Percentiles rank a stretch among this genome's conserved stretches.
Conservation (phyloP, 805 yeast species). For the Maudiozyma barnettii region DNA sequence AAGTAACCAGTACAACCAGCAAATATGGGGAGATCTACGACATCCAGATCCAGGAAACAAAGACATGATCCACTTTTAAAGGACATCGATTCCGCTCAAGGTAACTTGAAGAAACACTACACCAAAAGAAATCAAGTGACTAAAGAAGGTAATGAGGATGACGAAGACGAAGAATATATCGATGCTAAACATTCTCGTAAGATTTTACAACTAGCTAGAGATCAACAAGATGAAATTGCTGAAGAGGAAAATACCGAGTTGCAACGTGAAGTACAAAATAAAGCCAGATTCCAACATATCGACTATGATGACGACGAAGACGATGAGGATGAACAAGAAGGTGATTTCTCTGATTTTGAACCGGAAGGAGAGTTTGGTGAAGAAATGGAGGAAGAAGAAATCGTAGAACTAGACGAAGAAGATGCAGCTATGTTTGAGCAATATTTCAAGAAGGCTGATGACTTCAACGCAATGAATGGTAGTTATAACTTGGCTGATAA, state of each 20-base stretch:
- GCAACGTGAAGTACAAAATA: slow-evolving; percentile 23
- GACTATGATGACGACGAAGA: slow-evolving; percentile 45
- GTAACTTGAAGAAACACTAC: slow-evolving; percentile 45
- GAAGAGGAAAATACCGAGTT: slow-evolving; percentile 44
- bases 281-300: slow-evolving; percentile 26
- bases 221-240: slow-evolving; percentile 85
- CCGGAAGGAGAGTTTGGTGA: slow-evolving; percentile 38
- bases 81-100: slow-evolving; percentile 68
- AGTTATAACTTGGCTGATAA: slow-evolving; percentile 79
- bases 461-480: slow-evolving; percentile 32
- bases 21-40: slow-evolving; percentile 51
- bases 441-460: slow-evolving; percentile 44
- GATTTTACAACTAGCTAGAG: slow-evolving; percentile 80
- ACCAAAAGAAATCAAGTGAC: slow-evolving; percentile 24
- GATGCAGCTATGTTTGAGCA: slow-evolving; percentile 80
- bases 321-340: slow-evolving; percentile 37
- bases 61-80: slow-evolving; percentile 77
- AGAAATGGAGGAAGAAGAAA: slow-evolving; percentile 47
- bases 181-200: slow-evolving; percentile 79
- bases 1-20: not conserved
- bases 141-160: slow-evolving; percentile 30
- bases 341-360: slow-evolving; percentile 43
- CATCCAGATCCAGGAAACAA: slow-evolving; percentile 40
- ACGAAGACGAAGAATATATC: slow-evolving; percentile 47
- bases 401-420: slow-evolving; percentile 60